phyloP scores from a whole-genome alignment of 2,329 filamentous ascomycete species.

The Aureobasidium subglaciale region DNA sequence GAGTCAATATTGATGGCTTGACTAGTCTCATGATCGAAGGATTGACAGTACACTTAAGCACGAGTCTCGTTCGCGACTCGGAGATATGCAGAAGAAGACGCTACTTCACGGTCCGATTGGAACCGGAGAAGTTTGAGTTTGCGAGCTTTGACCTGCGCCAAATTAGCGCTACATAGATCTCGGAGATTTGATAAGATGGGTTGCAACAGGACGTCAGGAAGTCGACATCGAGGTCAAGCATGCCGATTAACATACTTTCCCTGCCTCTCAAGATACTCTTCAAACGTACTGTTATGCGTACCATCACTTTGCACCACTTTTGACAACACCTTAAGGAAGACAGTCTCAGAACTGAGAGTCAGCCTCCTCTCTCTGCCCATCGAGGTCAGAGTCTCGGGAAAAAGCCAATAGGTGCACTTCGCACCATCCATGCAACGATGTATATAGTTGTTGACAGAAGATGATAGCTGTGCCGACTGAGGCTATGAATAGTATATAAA shows the following conservation, averaged over 20 bases:
- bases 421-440: no score
- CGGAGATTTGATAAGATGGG: conserved; percentile 8
- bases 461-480: no score
- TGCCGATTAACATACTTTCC: not conserved
- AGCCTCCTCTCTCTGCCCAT: no score
- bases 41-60: not conserved
- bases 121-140: not conserved
- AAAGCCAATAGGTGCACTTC: no score
- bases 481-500: no score
- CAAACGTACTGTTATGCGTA: no score
- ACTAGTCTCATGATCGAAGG: not conserved
- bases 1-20: not conserved
- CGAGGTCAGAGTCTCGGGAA: no score
- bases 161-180: conserved; percentile 4
- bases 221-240: not conserved
- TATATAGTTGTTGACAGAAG: no score
- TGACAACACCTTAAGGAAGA: no score
- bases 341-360: no score
- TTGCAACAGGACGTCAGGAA: not conserved
- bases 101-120: not conserved
- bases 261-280: no score
- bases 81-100: not conserved
- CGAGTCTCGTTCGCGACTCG: conserved; percentile 4
- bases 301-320: no score
- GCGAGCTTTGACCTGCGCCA: not conserved